phyloP scores from a whole-genome alignment of 352 stramenopile genomes.

The Pythium aphanidermatum region DNA sequence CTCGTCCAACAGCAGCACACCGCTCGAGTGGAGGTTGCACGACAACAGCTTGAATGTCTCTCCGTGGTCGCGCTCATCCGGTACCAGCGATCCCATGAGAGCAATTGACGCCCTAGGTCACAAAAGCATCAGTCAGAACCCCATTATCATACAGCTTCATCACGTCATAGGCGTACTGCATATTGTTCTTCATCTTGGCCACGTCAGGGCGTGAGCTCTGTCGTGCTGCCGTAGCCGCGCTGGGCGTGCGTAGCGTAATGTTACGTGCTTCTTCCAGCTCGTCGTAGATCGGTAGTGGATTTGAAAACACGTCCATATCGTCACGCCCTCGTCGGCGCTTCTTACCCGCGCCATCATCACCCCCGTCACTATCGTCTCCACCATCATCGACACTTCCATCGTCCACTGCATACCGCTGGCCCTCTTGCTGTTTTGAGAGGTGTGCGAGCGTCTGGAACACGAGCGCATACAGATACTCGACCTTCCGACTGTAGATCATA shows the following conservation, averaged over 20 bases:
- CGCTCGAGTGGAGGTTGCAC: conserved; percentile 63
- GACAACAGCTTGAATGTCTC: conserved; percentile 84
- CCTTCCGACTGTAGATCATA: conserved; percentile 93
- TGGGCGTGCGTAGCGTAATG: conserved; percentile 36
- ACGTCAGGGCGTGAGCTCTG: background rate
- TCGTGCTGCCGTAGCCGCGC: background rate
- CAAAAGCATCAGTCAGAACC: background rate
- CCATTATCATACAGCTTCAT: background rate
- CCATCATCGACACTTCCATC: conserved; percentile 17
- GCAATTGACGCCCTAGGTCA: conserved; percentile 52
- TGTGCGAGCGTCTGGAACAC: conserved; percentile 90
- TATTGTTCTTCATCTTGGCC: conserved; percentile 59
- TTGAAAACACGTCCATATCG: conserved; percentile 42
- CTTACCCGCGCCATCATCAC: conserved; percentile 18
- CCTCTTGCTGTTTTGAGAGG: conserved; percentile 50
- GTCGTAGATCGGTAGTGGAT: conserved; percentile 60
- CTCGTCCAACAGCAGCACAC: conserved; percentile 75
- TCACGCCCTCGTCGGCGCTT: conserved; percentile 1
- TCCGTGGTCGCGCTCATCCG: conserved; percentile 68
- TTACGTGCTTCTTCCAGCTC: conserved; percentile 52
- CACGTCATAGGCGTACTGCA: conserved; percentile 27
- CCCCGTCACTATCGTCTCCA: conserved; percentile 18
- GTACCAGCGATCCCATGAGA: conserved; percentile 74
- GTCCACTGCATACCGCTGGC: conserved; percentile 25
- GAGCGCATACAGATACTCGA: conserved; percentile 92